Conservation (phyloP, 768 basidiomycete species). For the Rhodosporidiobolus odoratus region DNA sequence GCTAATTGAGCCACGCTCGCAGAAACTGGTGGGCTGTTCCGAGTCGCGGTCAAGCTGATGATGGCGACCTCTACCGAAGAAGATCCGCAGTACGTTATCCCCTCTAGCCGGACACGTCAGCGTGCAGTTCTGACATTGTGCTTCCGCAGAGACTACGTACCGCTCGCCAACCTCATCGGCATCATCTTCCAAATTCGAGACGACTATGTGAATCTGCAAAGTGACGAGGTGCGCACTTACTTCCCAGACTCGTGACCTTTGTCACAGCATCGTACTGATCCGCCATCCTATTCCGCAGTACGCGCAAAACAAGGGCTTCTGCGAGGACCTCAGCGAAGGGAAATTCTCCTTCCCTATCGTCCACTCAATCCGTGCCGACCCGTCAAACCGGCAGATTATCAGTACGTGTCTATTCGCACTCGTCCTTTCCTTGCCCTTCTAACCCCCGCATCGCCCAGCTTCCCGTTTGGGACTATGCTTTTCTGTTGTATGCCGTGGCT, state of each 20-base stretch:
- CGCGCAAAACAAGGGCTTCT: slow-evolving; percentile 64
- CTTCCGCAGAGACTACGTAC: slow-evolving; percentile 62
- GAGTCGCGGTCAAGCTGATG: slow-evolving; percentile 91
- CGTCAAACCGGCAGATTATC: slow-evolving; percentile 69
- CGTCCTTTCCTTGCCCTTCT: not conserved
- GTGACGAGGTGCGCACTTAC: slow-evolving; percentile 59
- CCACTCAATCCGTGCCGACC: slow-evolving; percentile 75
- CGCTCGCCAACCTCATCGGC: slow-evolving; percentile 86
- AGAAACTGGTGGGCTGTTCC: slow-evolving; percentile 93
- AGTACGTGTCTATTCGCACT: slow-evolving; percentile 54
- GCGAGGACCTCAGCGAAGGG: slow-evolving; percentile 90
- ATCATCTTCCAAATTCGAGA: slow-evolving; percentile 97
- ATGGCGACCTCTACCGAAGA: slow-evolving; percentile 57
- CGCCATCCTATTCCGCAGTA: slow-evolving; percentile 56
- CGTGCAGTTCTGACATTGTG: not conserved
- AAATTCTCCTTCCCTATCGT: slow-evolving; percentile 97
- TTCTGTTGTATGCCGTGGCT: not conserved
- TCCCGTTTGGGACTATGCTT: too few relatives aligned
- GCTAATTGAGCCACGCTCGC: not conserved
- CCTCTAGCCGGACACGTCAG: too few relatives aligned
- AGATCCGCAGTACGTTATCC: slow-evolving; percentile 46
- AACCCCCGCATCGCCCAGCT: too few relatives aligned
- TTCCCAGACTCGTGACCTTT: not conserved
- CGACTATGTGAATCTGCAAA: slow-evolving; percentile 91
- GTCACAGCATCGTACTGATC: not conserved